Evolutionary conservation across 73 alveolate species (phyloP).

Genomic region (Urostyla sp.): DNA sequence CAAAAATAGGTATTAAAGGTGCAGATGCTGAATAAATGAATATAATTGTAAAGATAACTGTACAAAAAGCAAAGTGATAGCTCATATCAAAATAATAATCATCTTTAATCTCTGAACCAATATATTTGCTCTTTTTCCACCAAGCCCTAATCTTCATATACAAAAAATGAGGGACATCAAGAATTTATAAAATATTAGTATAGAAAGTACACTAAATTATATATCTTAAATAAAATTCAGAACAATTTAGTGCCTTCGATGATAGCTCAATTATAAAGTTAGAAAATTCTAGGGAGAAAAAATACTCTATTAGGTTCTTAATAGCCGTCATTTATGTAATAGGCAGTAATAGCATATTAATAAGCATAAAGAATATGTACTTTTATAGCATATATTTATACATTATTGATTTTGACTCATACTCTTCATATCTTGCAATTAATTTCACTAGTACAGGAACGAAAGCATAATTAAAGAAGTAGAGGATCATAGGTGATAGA

Average conservation of each 20-base stretch:
- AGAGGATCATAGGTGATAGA: slow-evolving; percentile 69
- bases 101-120: slow-evolving; percentile 9
- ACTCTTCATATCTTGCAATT: slow-evolving; percentile 69
- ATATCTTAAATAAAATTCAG: slow-evolving; percentile 82
- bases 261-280: slow-evolving; percentile 75
- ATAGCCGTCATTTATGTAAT: slow-evolving; percentile 78
- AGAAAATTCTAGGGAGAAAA: slow-evolving; percentile 52
- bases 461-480: slow-evolving; percentile 78
- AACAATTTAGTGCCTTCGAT: slow-evolving; percentile 70
- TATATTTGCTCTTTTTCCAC: slow-evolving; percentile 67
- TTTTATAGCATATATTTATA: slow-evolving; percentile 78
- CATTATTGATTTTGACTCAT: slow-evolving; percentile 70
- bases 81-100: slow-evolving; percentile 83
- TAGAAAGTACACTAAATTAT: slow-evolving; percentile 82
- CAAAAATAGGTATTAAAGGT: slow-evolving; percentile 88
- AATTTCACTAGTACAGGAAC: slow-evolving; percentile 79
- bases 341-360: slow-evolving; percentile 80
- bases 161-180: slow-evolving; percentile 80
- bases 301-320: slow-evolving; percentile 61
- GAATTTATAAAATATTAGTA: slow-evolving; percentile 80
- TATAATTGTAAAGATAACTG: slow-evolving; percentile 76
- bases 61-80: slow-evolving; percentile 84
- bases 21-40: slow-evolving; percentile 76
- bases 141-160: slow-evolving; percentile 26
- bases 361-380: slow-evolving; percentile 80